phyloP scores from a whole-genome alignment of 2,329 filamentous ascomycete species.

The Fusarium coicis region DNA sequence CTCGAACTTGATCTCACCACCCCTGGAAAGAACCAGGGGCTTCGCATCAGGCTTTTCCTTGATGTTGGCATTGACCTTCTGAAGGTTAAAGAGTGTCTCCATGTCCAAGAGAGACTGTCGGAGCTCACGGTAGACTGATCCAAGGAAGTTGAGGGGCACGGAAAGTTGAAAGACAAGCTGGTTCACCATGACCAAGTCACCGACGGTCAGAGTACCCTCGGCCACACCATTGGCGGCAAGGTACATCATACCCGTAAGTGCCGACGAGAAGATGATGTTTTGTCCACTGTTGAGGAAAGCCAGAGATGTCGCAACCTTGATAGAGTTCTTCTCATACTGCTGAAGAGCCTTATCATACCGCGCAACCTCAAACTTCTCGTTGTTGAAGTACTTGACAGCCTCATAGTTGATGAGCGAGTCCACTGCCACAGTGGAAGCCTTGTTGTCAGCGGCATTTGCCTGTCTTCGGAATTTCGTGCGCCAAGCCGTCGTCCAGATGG shows the following conservation, averaged over 20 bases:
- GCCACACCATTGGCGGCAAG: constrained; percentile 91
- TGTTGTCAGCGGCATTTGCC: constrained; percentile 96
- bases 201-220: constrained; percentile 83
- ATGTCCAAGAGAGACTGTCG: constrained; percentile 96
- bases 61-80: constrained; percentile 93
- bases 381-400: constrained; percentile 99
- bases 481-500: constrained; percentile 96
- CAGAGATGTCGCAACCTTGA: constrained; percentile 95
- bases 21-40: constrained; percentile 75
- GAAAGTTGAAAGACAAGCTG: constrained; percentile 98
- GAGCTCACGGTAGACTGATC: constrained; percentile 96
- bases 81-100: constrained; percentile 97
- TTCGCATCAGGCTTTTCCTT: constrained; percentile 80
- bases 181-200: constrained; percentile 98
- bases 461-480: constrained; percentile 95
- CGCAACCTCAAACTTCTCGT: constrained; percentile 92
- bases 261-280: constrained; percentile 95
- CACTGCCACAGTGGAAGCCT: constrained; percentile 92
- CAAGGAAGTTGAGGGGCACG: constrained; percentile 95
- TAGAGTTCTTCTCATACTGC: constrained; percentile 91
- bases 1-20: constrained; percentile 92
- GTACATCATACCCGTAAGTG: constrained; percentile 98
- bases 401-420: constrained; percentile 99
- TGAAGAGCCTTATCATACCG: constrained; percentile 89
- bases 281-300: constrained; percentile 94